Percentiles rank a stretch among this genome's conserved stretches.
These are phyloP conservation scores for Sporobolus alterniflorus DNA, from an alignment of 202 grass and related monocot genomes.

Conservation along the genomic window DNA sequence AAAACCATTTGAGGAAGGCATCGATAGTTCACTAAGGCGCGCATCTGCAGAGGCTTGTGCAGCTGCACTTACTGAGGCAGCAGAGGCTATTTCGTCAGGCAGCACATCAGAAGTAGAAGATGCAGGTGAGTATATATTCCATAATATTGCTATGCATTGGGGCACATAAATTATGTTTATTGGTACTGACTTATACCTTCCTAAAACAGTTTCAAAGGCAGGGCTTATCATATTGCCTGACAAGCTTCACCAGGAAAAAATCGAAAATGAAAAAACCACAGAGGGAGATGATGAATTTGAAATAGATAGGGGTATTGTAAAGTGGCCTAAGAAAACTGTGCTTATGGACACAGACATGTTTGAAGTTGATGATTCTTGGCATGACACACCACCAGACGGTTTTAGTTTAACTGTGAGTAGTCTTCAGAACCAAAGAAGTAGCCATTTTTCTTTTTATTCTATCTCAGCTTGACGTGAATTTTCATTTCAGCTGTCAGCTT, in stretches of 20 bases:
- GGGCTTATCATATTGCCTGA: constrained; percentile 82
- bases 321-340: constrained; percentile 88
- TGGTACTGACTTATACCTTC: constrained; percentile 22
- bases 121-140: constrained; percentile 61
- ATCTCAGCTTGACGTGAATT: constrained; percentile 23
- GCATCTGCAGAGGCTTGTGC: constrained; percentile 90
- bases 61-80: constrained; percentile 68
- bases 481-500: constrained; percentile 75
- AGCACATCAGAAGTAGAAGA: constrained; percentile 67
- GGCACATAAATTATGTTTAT: constrained; percentile 8
- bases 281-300: constrained; percentile 50
- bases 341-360: constrained; percentile 92
- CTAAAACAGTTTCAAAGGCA: constrained; percentile 69
- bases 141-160: constrained; percentile 2
- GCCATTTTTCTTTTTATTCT: not conserved
- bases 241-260: constrained; percentile 36
- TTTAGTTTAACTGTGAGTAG: constrained; percentile 74
- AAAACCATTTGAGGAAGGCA: constrained; percentile 41
- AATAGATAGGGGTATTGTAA: constrained; percentile 57
- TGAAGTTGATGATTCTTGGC: constrained; percentile 92
- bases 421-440: not conserved
- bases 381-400: constrained; percentile 80
- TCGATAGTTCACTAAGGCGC: constrained; percentile 55
- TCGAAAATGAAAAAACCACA: constrained; percentile 11
- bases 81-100: constrained; percentile 70